These are phyloP conservation scores for Diplosphaera chodatii DNA, from an alignment of 139 green algal genomes.

Conservation along the genomic window DNA sequence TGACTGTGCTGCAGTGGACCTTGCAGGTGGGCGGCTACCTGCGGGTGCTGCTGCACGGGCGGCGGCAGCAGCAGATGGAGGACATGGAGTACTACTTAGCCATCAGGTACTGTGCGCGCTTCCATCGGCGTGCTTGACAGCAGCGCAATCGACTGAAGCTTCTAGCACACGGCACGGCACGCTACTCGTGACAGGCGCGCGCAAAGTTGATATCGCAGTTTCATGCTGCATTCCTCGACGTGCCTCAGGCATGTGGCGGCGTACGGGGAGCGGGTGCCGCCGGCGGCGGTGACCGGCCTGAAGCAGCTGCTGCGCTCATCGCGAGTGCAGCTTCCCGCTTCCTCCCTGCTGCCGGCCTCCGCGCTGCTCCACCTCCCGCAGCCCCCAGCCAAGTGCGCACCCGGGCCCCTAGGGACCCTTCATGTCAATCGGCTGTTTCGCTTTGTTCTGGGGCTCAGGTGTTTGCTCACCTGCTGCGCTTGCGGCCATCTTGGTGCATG, in stretches of 20 bases:
- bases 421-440: no score
- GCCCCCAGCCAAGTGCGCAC: no score
- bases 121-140: no score
- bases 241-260: background rate
- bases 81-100: constrained; percentile 9
- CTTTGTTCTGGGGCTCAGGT: no score
- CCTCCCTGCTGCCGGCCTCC: background rate
- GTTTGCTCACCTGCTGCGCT: background rate
- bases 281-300: background rate
- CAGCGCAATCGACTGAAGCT: no score
- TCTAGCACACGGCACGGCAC: no score
- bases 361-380: background rate
- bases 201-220: no score
- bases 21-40: constrained; percentile 13
- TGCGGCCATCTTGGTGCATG: no score
- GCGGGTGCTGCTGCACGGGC: constrained; percentile 12
- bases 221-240: no score
- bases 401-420: no score
- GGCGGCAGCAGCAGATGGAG: constrained; percentile 22
- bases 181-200: no score
- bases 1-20: background rate
- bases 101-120: background rate
- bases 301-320: background rate
- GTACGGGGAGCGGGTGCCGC: background rate
- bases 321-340: background rate